Evolutionary conservation across 2,329 filamentous ascomycete genomes (phyloP), one percentile per base, ranked within the genome.

Genomic region (Cadophora malorum): DNA sequence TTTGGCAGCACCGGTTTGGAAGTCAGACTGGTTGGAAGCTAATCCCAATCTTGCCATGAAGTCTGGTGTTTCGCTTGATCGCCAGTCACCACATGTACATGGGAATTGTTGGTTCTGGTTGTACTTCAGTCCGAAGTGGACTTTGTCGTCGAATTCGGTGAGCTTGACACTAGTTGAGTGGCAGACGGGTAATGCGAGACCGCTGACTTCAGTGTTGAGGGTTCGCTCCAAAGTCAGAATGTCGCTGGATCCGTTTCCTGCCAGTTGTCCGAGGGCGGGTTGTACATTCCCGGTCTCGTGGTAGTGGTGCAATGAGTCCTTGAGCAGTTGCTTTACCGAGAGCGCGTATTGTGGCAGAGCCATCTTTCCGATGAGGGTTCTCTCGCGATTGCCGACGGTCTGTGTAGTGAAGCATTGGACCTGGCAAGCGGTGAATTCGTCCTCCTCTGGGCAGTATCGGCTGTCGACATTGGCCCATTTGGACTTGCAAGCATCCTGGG

Each of bases 21-120:
- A 61, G 47, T 61, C 58, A 19, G 38, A 47, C 58, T 61, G 58
- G 25, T 47, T 47, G 16, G 38, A 12, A 21, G 41, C 60, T 12
- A 61, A 25, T 41, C 25, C 21, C 64, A 64, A 28, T 10, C 59
- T 61, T 2, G 35, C 19, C 61, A 66, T 38, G 12, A 69, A 66
- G 2, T 19, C 35, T 12, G 19, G 21, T 1, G 67, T 69, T 41
- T 67, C 64, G 52, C 50, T 67, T 19, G 60, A 56, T 23, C 25
- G 16, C 52, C 62, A 61, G 35, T 68, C 50, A 8, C 67, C 64
- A 35, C 67, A 69, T 7, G 64, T 35, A 8, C 50, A 56, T 1
- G 67, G 67, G 23, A 69, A 69, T 16, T 64, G 58, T 21, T 61
- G 58, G 38, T 61, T 61, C 35, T 45, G 58, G 9, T 47, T 45